Conservation (phyloP, 257 asterid genomes). For the Oldenlandia corymbosa region DNA sequence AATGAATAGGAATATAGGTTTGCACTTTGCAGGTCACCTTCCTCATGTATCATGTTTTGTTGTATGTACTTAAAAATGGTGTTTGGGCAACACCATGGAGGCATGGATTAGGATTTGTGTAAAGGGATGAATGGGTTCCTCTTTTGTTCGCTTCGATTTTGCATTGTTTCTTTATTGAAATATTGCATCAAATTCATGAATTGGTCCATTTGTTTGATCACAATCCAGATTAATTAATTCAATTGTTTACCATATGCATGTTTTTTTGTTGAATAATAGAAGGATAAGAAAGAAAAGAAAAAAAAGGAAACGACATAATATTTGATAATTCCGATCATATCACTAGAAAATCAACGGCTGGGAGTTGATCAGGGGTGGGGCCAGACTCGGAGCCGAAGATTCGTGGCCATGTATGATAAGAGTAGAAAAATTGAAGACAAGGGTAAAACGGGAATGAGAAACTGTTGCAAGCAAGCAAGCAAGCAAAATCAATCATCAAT, state of each 20-base stretch:
- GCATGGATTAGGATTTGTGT: too few species aligned
- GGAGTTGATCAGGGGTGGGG: neutral
- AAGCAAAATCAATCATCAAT: neutral
- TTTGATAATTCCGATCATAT: neutral
- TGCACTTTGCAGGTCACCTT: too few species aligned
- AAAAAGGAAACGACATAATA: too few species aligned
- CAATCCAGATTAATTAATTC: too few species aligned
- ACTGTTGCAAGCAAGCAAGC: conserved; percentile 13
- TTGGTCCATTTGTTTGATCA: too few species aligned
- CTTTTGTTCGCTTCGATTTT: neutral
- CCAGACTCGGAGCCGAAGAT: neutral
- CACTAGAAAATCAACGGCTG: neutral
- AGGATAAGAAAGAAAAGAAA: neutral
- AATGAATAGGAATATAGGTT: neutral
- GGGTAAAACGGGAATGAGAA: conserved; percentile 15
- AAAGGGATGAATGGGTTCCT: neutral
- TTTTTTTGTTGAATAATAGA: too few species aligned
- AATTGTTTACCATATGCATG: too few species aligned
- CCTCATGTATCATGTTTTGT: too few species aligned
- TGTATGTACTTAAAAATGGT: too few species aligned
- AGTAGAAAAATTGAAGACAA: neutral
- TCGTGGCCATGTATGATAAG: neutral
- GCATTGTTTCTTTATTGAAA: neutral
- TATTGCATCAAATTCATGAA: too few species aligned
- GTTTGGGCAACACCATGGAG: too few species aligned